A percentile compares a stretch with the other conserved stretches of the same genome.
phyloP scores from a whole-genome alignment of 148 eudicot genomes.

The Linanthus parryae region DNA sequence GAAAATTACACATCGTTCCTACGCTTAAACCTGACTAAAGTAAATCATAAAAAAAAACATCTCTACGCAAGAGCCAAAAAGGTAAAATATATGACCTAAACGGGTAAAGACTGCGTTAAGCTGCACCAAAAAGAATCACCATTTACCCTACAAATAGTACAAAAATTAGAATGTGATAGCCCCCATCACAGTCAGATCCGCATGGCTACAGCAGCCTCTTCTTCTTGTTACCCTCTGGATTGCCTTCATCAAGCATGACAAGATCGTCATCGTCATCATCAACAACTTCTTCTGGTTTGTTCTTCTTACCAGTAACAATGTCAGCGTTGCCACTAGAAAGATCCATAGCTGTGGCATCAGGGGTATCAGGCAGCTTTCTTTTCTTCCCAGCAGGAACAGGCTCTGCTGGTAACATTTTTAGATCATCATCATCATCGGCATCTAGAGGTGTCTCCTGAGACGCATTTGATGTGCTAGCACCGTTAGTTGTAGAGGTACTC shows the following conservation, averaged over 20 bases:
- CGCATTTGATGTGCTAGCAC: slow-evolving; percentile 43
- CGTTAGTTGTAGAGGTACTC: slow-evolving; percentile 35
- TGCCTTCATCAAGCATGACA: slow-evolving; percentile 46
- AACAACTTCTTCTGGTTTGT: slow-evolving; percentile 35
- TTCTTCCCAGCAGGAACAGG: slow-evolving; percentile 38
- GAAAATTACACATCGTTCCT: slow-evolving; percentile 15
- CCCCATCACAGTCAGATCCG: background rate
- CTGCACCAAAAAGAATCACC: slow-evolving; percentile 31
- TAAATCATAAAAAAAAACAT: slow-evolving; percentile 8
- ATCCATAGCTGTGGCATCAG: slow-evolving; percentile 19
- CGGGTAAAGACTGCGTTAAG: slow-evolving; percentile 3
- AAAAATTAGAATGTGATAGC: slow-evolving; percentile 16
- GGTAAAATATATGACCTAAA: background rate
- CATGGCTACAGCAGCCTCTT: slow-evolving; percentile 28
- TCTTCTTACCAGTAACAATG: slow-evolving; percentile 20
- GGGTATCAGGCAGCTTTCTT: slow-evolving; percentile 52
- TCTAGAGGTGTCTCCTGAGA: slow-evolving; percentile 23
- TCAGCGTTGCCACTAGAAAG: slow-evolving; percentile 6
- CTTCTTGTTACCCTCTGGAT: slow-evolving; percentile 39
- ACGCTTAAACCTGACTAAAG: slow-evolving; percentile 6
- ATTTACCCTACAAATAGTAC: slow-evolving; percentile 22
- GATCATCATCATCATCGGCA: slow-evolving; percentile 27
- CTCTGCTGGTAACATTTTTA: slow-evolving; percentile 17
- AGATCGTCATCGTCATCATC: slow-evolving; percentile 43
- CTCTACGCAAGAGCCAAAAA: slow-evolving; percentile 4